Percentiles rank a stretch among this genome's conserved stretches.
Conservation (phyloP, 1,139 yeast species). For the Candida sanyaensis region DNA sequence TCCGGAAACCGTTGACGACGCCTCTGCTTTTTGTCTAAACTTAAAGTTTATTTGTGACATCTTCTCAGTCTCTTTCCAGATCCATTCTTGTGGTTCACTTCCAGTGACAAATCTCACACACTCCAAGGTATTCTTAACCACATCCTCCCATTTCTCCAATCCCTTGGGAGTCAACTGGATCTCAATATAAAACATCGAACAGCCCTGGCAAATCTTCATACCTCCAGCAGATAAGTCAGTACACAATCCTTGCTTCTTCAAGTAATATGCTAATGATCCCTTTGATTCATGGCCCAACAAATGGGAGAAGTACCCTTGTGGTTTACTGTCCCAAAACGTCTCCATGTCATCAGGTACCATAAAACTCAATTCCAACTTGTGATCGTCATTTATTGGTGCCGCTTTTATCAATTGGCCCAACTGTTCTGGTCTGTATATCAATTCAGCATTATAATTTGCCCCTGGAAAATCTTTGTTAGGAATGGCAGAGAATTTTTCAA, state of each 20-base stretch:
- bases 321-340: conserved; percentile 64
- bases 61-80: conserved; percentile 50
- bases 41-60: conserved; percentile 56
- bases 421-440: conserved; percentile 42
- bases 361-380: conserved; percentile 67
- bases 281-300: conserved; percentile 87
- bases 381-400: conserved; percentile 80
- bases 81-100: conserved; percentile 60
- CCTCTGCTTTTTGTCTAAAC: conserved; percentile 65
- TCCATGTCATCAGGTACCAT: conserved; percentile 73
- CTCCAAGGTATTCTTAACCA: conserved; percentile 63
- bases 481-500: conserved; percentile 64
- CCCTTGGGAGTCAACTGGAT: conserved; percentile 80
- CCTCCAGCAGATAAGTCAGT: conserved; percentile 77
- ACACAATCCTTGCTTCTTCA: conserved; percentile 77
- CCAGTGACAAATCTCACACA: conserved; percentile 60
- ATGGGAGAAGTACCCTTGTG: conserved; percentile 73
- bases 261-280: conserved; percentile 72
- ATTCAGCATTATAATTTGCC: conserved; percentile 46
- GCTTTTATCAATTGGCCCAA: conserved; percentile 60
- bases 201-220: conserved; percentile 67
- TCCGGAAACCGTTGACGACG: conserved; percentile 61
- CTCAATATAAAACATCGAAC: conserved; percentile 64
- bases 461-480: conserved; percentile 54
- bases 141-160: conserved; percentile 59